Base-by-base conservation (phyloP, 2,329 filamentous ascomycete genomes). In the Rhinocladiella similis region DNA sequence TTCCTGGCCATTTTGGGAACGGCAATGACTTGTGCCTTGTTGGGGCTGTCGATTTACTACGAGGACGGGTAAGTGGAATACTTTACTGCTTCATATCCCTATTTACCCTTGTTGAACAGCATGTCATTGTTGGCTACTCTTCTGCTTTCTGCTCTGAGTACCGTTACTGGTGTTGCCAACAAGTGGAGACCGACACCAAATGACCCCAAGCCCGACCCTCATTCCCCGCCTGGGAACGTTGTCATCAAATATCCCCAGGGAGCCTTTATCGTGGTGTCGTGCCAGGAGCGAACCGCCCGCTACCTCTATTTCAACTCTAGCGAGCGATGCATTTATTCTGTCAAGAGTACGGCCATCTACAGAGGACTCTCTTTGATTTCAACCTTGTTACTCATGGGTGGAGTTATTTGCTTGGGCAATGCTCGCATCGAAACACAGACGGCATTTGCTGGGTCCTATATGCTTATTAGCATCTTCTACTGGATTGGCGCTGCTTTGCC, bases 401-500 rank as follows among this genome's bases (percentile, higher is more conserved):
- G n/a, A n/a, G n/a, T n/a, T n/a, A n/a, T n/a, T n/a, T n/a, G n/a
- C n/a, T n/a, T n/a, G 2, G 78, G 76, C 59, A 81, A 80, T 54
- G 73, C 78, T 2, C 72, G 72, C 18, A 74, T 78, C 10, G 68
- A 75, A 41, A 67, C 75, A 0, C 79, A 81, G 58, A 73, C 79
- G 35, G 75, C 72, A 2, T 81, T 78, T 73, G 78, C 76, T 0
- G 77, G 69, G 1, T 72, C 76, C 0, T 81, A 78, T 62, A 75
- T 80, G 69, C 64, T 79, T 12, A 74, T 80, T 33, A 79, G 79
- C 50, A 72, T 76, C 1, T 71, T 70, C 7, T 79, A 81, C 63
- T 81, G 79, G 78, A 72, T 77, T 18, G 77, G 77, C 1, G 79
- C 79, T 42, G 78, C n/a, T n/a, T n/a, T n/a, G n/a, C n/a, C n/a